Percentiles rank a stretch among this genome's conserved stretches.
Evolutionary conservation across 2,329 filamentous ascomycete genomes (phyloP).

Genomic region (Fusarium siculi): DNA sequence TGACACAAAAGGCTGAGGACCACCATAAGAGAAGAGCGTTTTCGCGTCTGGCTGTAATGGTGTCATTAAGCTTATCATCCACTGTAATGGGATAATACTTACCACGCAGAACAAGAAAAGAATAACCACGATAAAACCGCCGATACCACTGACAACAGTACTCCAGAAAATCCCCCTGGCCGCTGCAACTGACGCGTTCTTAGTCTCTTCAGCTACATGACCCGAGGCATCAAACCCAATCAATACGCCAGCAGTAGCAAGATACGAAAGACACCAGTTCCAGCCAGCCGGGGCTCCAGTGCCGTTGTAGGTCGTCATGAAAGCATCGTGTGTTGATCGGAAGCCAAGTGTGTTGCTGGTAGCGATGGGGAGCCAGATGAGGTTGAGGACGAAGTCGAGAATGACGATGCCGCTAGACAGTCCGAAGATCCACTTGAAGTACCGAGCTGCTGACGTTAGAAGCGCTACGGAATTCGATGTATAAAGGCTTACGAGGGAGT

Average conservation of each 20-base stretch:
- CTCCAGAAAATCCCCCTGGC: not conserved
- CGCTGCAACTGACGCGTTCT: not conserved
- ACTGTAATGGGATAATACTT: not conserved
- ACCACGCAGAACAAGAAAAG: constrained; percentile 11
- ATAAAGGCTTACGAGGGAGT: not conserved
- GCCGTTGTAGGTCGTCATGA: not conserved
- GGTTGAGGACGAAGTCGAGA: not conserved
- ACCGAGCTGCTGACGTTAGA: not conserved
- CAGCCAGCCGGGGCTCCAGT: not conserved
- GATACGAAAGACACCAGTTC: not conserved
- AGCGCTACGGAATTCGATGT: too few relatives aligned
- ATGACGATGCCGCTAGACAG: not conserved
- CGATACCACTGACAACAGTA: not conserved
- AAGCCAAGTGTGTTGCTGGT: not conserved
- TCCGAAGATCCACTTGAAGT: constrained; percentile 6
- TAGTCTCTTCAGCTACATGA: not conserved
- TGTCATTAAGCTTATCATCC: not conserved
- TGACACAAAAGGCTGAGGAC: not conserved
- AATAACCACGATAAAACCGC: not conserved
- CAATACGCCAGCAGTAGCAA: not conserved
- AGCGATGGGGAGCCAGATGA: not conserved
- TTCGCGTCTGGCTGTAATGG: not conserved
- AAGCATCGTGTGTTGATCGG: not conserved
- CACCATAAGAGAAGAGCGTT: not conserved
- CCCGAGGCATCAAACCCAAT: not conserved